Conservation (phyloP, 441 rosid species). For the Manihot esculenta region DNA sequence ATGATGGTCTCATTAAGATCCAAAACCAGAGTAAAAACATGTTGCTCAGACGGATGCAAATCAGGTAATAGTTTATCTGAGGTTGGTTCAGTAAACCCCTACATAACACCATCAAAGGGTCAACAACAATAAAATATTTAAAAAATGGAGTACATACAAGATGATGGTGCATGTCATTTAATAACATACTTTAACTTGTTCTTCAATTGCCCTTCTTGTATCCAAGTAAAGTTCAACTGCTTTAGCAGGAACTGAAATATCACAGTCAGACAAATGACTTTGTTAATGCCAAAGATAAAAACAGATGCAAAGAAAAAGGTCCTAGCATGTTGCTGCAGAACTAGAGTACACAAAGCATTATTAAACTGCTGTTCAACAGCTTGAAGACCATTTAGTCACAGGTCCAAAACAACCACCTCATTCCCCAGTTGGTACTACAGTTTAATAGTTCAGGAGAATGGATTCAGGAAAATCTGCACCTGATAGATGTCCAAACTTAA, state of each 20-base stretch:
- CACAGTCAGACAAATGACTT: constrained; percentile 11
- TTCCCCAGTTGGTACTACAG: no score
- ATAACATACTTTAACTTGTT: constrained; percentile 66
- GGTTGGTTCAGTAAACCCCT: constrained; percentile 92
- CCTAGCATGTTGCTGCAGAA: background rate
- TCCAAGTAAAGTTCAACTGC: constrained; percentile 83
- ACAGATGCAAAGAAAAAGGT: background rate
- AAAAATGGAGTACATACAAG: constrained; percentile 6
- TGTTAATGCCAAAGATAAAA: background rate
- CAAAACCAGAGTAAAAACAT: constrained; percentile 86
- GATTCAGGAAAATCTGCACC: background rate
- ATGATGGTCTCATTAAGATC: constrained; percentile 96
- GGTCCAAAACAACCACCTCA: background rate
- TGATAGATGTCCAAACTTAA: background rate
- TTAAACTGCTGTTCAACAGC: background rate
- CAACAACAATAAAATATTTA: background rate
- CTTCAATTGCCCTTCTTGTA: constrained; percentile 67
- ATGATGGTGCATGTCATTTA: constrained; percentile 14
- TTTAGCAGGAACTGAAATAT: constrained; percentile 66
- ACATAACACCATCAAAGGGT: constrained; percentile 8
- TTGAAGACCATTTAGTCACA: background rate
- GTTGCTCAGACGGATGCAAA: constrained; percentile 78
- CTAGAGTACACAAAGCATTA: constrained; percentile 12
- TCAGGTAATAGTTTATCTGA: constrained; percentile 98
- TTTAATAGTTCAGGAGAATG: background rate